Conservation (phyloP, 345 rosid genomes). For the Corymbia maculata region DNA sequence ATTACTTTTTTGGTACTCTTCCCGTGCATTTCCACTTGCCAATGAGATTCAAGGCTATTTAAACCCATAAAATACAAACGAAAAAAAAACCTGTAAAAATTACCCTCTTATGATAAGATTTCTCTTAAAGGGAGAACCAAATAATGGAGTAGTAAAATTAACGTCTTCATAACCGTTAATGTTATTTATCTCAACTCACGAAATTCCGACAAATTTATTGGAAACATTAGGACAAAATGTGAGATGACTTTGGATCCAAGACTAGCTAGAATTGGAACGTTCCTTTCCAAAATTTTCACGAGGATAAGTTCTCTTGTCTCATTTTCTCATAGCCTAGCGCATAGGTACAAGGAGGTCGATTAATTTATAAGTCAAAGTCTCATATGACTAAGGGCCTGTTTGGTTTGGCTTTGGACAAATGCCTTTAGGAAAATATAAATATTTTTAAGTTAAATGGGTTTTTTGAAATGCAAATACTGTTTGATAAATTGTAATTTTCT, state of each 20-base stretch:
- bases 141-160: not conserved
- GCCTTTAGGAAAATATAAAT: too few species aligned
- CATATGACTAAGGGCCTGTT: too few species aligned
- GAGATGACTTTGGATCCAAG: not conserved
- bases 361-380: too few species aligned
- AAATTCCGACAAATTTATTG: too few species aligned
- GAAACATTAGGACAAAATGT: not conserved
- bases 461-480: too few species aligned
- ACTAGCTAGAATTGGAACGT: not conserved
- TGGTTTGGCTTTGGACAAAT: too few species aligned
- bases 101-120: not conserved
- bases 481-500: too few species aligned
- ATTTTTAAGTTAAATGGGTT: too few species aligned
- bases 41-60: not conserved
- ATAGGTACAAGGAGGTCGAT: not conserved
- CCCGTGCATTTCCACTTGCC: not conserved
- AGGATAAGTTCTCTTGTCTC: not conserved
- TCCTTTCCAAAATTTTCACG: not conserved
- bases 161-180: not conserved
- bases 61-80: not conserved
- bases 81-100: not conserved
- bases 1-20: not conserved
- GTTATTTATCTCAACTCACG: not conserved
- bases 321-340: not conserved
- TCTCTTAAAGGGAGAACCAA: not conserved